Evolutionary conservation across 2,329 filamentous ascomycete species (phyloP).

Genomic region (Ceratocystis ficicola): DNA sequence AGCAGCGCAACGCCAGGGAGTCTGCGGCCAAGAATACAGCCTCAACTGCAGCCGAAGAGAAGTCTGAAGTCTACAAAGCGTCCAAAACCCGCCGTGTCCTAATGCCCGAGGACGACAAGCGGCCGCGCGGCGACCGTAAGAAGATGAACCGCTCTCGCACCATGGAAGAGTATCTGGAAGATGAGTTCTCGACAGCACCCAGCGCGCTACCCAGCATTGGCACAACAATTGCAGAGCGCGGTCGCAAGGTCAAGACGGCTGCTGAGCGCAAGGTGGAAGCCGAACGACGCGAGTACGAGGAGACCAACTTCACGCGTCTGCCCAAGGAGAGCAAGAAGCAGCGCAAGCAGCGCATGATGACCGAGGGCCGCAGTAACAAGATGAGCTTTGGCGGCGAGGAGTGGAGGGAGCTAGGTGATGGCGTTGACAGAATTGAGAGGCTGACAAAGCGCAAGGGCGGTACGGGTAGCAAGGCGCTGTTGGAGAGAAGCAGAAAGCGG

Average conservation of each 20-base stretch:
- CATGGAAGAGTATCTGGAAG: conserved; percentile 81
- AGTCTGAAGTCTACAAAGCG: conserved; percentile 66
- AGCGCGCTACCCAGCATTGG: conserved; percentile 82
- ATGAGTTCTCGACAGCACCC: conserved; percentile 72
- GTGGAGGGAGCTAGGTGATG: conserved; percentile 74
- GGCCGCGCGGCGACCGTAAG: conserved; percentile 42
- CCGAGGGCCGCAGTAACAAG: conserved; percentile 32
- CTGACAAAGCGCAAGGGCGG: conserved; percentile 60
- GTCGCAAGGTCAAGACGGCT: conserved; percentile 65
- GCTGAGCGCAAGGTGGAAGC: conserved; percentile 64
- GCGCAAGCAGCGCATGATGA: conserved; percentile 47
- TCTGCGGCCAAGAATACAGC: conserved; percentile 23
- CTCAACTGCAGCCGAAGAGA: conserved; percentile 27
- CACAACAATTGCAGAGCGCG: conserved; percentile 69
- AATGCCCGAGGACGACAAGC: conserved; percentile 59
- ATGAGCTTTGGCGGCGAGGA: conserved; percentile 82
- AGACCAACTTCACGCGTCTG: conserved; percentile 78
- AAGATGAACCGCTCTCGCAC: conserved; percentile 63
- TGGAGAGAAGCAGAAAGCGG: conserved; percentile 82
- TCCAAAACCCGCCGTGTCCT: conserved; percentile 77
- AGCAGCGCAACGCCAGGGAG: conserved; percentile 21
- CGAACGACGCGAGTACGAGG: conserved; percentile 77
- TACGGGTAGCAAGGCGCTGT: conserved; percentile 45
- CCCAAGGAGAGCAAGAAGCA: conserved; percentile 86
- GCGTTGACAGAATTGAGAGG: conserved; percentile 72